These are phyloP conservation scores for Pyricularia pennisetigena DNA, from an alignment of 2,329 filamentous ascomycete genomes.

Conservation along the genomic window DNA sequence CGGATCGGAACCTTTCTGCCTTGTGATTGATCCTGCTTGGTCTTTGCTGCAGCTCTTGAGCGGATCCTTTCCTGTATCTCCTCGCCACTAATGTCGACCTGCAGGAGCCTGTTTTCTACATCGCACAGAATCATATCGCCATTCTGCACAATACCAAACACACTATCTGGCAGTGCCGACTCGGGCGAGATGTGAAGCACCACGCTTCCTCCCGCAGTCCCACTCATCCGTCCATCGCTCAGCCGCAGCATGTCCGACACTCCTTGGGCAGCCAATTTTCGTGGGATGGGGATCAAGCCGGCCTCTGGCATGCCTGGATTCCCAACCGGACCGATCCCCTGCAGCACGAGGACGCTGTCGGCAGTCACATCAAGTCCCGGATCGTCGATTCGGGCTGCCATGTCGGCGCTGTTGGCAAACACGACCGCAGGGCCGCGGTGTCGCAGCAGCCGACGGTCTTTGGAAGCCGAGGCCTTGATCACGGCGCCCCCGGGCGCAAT, in stretches of 20 bases:
- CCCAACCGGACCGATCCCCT: constrained; percentile 82
- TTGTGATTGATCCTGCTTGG: constrained; percentile 1
- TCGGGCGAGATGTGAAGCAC: constrained; percentile 83
- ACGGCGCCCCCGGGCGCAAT: constrained; percentile 76
- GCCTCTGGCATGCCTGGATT: constrained; percentile 94
- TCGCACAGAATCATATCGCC: constrained; percentile 76
- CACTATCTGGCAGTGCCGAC: constrained; percentile 64
- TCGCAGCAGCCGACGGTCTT: constrained; percentile 51
- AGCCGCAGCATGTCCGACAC: constrained; percentile 74
- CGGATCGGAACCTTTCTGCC: constrained; percentile 22
- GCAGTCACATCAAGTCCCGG: constrained; percentile 50
- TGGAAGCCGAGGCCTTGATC: constrained; percentile 80
- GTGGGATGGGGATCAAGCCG: constrained; percentile 51
- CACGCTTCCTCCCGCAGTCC: constrained; percentile 82
- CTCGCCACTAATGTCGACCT: constrained; percentile 53
- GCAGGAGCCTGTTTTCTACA: constrained; percentile 52
- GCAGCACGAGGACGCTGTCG: constrained; percentile 63
- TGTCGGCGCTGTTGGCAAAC: constrained; percentile 68
- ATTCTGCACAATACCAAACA: constrained; percentile 65
- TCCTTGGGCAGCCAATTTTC: constrained; percentile 66
- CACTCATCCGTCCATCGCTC: constrained; percentile 80
- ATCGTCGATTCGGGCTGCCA: constrained; percentile 53
- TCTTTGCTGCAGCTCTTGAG: constrained; percentile 21
- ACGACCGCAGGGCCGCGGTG: constrained; percentile 42
- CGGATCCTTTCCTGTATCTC: constrained; percentile 55